Evolutionary conservation across 1,284 basidiomycete genomes (phyloP).

Genomic region (Sutorius eximius): DNA sequence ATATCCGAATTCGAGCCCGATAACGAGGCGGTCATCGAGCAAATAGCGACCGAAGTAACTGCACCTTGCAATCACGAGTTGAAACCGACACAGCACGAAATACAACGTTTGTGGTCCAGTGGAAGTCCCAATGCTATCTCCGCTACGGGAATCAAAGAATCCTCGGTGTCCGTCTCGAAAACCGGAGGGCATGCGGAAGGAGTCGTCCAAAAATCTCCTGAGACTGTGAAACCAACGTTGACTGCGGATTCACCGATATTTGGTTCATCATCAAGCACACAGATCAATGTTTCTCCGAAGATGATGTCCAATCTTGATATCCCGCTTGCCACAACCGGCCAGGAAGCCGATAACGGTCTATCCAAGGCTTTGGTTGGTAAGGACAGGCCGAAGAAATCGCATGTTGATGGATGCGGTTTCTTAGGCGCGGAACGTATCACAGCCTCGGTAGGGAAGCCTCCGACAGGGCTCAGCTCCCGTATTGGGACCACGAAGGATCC

Average conservation of each 20-base stretch:
- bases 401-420: not conserved
- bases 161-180: not conserved
- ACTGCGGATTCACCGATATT: slow-evolving; percentile 10
- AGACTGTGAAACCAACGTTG: not conserved
- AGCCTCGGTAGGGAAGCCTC: not conserved
- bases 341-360: not conserved
- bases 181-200: not conserved
- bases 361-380: not conserved
- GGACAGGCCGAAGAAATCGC: not conserved
- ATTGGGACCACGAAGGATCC: slow-evolving; percentile 3
- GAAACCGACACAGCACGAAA: not conserved
- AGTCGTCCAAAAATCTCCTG: not conserved
- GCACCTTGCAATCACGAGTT: not conserved
- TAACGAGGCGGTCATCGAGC: not conserved
- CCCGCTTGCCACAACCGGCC: not conserved
- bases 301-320: slow-evolving; percentile 1
- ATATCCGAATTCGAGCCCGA: slow-evolving; percentile 28
- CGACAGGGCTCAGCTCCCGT: not conserved
- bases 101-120: not conserved
- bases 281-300: slow-evolving; percentile 13
- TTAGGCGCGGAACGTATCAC: not conserved
- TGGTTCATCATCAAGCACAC: slow-evolving; percentile 18
- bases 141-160: not conserved
- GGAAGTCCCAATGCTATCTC: not conserved
- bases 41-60: not conserved